Base-by-base conservation (phyloP, 345 rosid genomes). In the Eutrema japonicum region DNA sequence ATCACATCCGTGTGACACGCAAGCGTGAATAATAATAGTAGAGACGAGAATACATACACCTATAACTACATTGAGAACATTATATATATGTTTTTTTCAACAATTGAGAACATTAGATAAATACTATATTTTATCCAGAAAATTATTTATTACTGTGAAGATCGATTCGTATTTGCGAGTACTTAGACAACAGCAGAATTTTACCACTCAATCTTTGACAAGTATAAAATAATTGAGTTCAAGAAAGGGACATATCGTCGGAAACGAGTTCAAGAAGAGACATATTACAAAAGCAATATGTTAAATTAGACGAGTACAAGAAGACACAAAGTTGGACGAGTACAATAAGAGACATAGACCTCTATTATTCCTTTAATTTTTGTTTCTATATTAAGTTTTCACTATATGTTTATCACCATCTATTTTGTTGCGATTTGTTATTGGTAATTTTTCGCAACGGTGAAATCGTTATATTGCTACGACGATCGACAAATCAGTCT, bases 1-100 rank as follows among this genome's bases (percentile, higher is more conserved):
- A 83, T 86, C 90, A 76, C 86, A 74, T 84, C 87, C 74, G 1
- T 37, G 63, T 37, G 63, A 58, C 82, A 68, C 81, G 77, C 45
- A 73, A 70, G 71, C 71, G 32, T 9, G 47, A 77, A 66, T 49
- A 48, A 71, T 59, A 49, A 37, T 33, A 75, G 33, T 59, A 52
- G 57, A 68, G 48, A 60, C 78, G 33, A 32, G 13, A 35, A 22
- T 35, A 46, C 37, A 69, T 47, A 22, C 33, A 58, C 33, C n/a
- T 38, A 46, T 46, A 49, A 33, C 56, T 46, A 46, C 48, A 58
- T 22, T 57, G 29, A 47, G 22, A 26, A 49, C 70, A 26, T 37
- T 51, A 52, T 30, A 30, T 4, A 30, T 30, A 30, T 30, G 0
- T 30, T 2, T 30, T 30, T 30, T 3, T 30, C 3, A 30, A 3